phyloP scores from a whole-genome alignment of 176 grass and related monocot genomes.

The Guadua angustifolia region DNA sequence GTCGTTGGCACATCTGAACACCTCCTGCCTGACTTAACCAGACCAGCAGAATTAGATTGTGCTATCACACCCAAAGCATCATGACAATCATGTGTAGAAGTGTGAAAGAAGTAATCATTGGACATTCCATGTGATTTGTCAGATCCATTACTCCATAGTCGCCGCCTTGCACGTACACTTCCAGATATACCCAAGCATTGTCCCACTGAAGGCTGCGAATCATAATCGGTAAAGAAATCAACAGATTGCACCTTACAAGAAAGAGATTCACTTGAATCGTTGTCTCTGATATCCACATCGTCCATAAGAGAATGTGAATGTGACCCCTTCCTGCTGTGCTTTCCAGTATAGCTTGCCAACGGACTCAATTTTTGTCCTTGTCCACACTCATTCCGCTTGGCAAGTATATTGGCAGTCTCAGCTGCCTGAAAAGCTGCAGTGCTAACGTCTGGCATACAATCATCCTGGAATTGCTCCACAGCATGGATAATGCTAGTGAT shows the following conservation, averaged over 20 bases:
- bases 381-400: slow-evolving; percentile 23
- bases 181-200: slow-evolving; percentile 25
- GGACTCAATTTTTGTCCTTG: slow-evolving; percentile 39
- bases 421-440: slow-evolving; percentile 51
- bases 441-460: slow-evolving; percentile 38
- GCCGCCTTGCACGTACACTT: slow-evolving; percentile 35
- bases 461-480: slow-evolving; percentile 43
- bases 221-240: slow-evolving; percentile 38
- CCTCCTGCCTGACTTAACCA: slow-evolving; percentile 37
- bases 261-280: slow-evolving; percentile 43
- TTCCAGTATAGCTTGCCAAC: slow-evolving; percentile 31
- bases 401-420: slow-evolving; percentile 52
- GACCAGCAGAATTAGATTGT: slow-evolving; percentile 35
- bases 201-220: slow-evolving; percentile 38
- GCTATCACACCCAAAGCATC: slow-evolving; percentile 30
- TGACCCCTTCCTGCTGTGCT: slow-evolving; percentile 38
- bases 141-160: slow-evolving; percentile 43
- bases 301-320: slow-evolving; percentile 45
- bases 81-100: slow-evolving; percentile 11
- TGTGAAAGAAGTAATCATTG: slow-evolving; percentile 21
- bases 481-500: slow-evolving; percentile 52
- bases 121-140: slow-evolving; percentile 30
- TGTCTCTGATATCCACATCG: slow-evolving; percentile 45
- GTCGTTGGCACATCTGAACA: slow-evolving; percentile 35
- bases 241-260: slow-evolving; percentile 29